phyloP scores from a whole-genome alignment of 108 stramenopile species.

The Nitzschia sp. region DNA sequence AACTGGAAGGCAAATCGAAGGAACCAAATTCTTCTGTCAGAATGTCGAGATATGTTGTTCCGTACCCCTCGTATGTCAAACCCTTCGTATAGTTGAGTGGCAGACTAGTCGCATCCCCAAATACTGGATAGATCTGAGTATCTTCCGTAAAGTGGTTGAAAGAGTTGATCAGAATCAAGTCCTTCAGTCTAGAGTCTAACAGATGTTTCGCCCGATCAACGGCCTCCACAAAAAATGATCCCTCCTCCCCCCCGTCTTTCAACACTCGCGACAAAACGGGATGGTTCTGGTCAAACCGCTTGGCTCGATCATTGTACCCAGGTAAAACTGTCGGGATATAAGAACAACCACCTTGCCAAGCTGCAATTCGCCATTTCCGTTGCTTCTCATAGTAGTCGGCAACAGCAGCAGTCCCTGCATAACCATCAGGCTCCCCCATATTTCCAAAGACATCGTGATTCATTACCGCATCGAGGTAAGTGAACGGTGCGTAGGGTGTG shows the following conservation, averaged over 20 bases:
- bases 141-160: slow-evolving; percentile 33
- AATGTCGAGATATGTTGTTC: slow-evolving; percentile 35
- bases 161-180: slow-evolving; percentile 26
- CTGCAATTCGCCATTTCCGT: slow-evolving; percentile 16
- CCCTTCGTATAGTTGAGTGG: slow-evolving; percentile 18
- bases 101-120: not conserved
- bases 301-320: slow-evolving; percentile 24
- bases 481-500: not conserved
- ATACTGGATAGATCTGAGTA: slow-evolving; percentile 40
- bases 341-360: not conserved
- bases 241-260: not conserved
- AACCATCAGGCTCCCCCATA: not conserved
- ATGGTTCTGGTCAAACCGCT: not conserved
- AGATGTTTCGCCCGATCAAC: slow-evolving; percentile 11
- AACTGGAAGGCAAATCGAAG: no score
- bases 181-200: slow-evolving; percentile 8
- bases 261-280: not conserved
- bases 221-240: not conserved
- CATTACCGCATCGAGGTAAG: slow-evolving; percentile 3
- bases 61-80: slow-evolving; percentile 36
- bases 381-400: slow-evolving; percentile 9
- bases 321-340: slow-evolving; percentile 15
- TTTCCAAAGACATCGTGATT: slow-evolving; percentile 14
- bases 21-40: not conserved
- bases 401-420: not conserved